Conservation (phyloP, 306 rosid genomes). For the Pyrus communis region DNA sequence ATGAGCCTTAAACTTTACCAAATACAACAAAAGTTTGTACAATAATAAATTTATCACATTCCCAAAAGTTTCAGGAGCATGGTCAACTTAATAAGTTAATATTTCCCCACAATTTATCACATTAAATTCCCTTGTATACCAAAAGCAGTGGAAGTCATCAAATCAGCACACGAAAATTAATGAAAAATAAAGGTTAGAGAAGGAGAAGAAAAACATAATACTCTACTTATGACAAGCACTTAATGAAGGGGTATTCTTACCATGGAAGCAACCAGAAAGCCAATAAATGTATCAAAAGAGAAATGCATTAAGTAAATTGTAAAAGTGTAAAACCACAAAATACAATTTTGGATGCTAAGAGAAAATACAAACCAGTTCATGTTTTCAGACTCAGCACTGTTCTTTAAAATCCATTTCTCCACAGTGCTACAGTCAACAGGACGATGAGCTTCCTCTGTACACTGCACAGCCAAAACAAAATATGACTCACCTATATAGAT, state of each 20-base stretch:
- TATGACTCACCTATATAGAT: not conserved
- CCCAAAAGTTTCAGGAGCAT: not conserved
- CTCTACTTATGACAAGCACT: not conserved
- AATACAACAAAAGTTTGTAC: not conserved
- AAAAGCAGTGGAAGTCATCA: not conserved
- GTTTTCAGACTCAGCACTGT: conserved; percentile 91
- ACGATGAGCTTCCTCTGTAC: conserved; percentile 96
- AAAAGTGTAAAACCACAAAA: not conserved
- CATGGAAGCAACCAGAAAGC: not conserved
- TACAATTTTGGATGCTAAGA: not conserved
- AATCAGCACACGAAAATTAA: not conserved
- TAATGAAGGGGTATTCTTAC: not conserved
- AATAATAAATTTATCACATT: not conserved
- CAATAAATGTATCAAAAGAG: not conserved
- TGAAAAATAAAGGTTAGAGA: not conserved
- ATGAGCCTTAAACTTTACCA: not conserved
- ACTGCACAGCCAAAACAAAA: conserved; percentile 24
- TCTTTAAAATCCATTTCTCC: conserved; percentile 85
- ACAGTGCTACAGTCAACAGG: conserved; percentile 92
- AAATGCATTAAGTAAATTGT: not conserved
- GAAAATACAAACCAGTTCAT: conserved; percentile 60
- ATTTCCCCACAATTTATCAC: too few species aligned
- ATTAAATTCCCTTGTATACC: not conserved
- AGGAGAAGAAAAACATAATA: not conserved
- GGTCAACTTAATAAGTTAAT: too few species aligned